phyloP scores from a whole-genome alignment of 257 asterid species.

The Prunella vulgaris region DNA sequence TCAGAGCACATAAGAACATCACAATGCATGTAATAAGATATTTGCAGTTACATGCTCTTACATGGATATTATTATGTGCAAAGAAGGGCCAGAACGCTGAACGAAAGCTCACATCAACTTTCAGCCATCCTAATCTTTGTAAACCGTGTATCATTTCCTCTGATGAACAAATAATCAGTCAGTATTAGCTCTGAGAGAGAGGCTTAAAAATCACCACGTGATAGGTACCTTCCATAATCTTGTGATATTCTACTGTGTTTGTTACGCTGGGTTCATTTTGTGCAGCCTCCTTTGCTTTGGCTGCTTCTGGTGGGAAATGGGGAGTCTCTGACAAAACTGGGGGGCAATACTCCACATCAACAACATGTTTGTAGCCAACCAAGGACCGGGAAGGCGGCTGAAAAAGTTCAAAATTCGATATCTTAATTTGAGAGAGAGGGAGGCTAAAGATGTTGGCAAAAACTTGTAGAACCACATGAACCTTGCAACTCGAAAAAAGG shows the following conservation, averaged over 20 bases:
- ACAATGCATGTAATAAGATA: not conserved
- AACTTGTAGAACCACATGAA: not conserved
- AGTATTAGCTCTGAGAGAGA: not conserved
- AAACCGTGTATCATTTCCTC: constrained; percentile 89
- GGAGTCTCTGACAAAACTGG: constrained; percentile 66
- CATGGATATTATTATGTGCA: constrained; percentile 93
- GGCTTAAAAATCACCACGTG: not conserved
- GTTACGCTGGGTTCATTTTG: constrained; percentile 57
- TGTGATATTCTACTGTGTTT: constrained; percentile 73
- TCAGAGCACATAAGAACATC: not conserved
- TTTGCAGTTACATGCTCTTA: constrained; percentile 24
- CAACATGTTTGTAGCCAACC: constrained; percentile 91
- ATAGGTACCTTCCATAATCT: constrained; percentile 71
- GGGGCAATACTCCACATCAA: constrained; percentile 71
- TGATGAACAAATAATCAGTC: constrained; percentile 23
- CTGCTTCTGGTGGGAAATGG: constrained; percentile 85
- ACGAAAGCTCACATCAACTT: constrained; percentile 89
- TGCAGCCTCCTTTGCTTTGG: constrained; percentile 90
- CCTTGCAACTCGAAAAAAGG: not conserved
- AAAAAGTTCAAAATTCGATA: constrained; percentile 8
- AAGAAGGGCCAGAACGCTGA: constrained; percentile 91
- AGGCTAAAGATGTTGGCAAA: not conserved
- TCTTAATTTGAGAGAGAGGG: not conserved
- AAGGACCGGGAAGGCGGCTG: constrained; percentile 73
- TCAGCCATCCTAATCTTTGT: constrained; percentile 78